phyloP scores from a whole-genome alignment of 306 rosid genomes.

The Myrica gale region DNA sequence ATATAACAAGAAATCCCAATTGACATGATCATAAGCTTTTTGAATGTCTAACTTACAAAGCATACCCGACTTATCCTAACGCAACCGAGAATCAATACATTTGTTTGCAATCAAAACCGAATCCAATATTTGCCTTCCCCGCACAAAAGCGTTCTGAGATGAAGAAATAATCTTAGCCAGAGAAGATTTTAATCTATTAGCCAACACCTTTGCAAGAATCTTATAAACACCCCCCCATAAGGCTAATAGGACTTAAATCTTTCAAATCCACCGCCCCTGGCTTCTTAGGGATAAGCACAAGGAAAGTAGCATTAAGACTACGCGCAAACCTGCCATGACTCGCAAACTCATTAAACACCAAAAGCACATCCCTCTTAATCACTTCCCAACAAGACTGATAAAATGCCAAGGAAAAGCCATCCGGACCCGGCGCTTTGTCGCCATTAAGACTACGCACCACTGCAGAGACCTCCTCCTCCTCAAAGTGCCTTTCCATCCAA shows the following conservation, averaged over 20 bases:
- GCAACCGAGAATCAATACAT: background rate
- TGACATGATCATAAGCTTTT: too few relatives aligned
- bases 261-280: background rate
- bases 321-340: background rate
- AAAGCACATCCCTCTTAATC: too few relatives aligned
- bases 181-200: too few relatives aligned
- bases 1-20: too few relatives aligned
- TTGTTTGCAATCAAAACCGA: background rate
- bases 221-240: background rate
- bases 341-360: too few relatives aligned
- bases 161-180: background rate
- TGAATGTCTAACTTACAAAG: background rate
- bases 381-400: too few relatives aligned
- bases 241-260: background rate
- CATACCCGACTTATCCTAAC: background rate
- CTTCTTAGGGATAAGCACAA: background rate
- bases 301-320: background rate
- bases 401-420: too few relatives aligned
- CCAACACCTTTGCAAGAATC: background rate
- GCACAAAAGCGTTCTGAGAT: background rate
- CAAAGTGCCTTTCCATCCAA: too few relatives aligned
- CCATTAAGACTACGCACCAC: too few relatives aligned
- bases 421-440: too few relatives aligned
- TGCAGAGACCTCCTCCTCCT: too few relatives aligned
- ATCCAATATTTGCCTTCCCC: background rate